phyloP scores from a whole-genome alignment of 345 rosid species.

The Salix exigua region DNA sequence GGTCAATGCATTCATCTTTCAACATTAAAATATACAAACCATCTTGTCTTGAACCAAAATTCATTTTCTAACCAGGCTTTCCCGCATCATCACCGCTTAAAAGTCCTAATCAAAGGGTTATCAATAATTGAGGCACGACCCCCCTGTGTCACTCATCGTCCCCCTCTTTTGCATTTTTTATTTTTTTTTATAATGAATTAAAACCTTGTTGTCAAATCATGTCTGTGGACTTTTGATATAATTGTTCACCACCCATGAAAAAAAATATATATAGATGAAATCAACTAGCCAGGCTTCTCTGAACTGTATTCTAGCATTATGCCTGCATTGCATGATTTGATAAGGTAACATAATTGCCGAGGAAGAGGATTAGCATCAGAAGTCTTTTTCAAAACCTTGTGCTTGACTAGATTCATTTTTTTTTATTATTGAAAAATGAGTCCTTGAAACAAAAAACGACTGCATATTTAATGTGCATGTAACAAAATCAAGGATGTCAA shows the following conservation, averaged over 20 bases:
- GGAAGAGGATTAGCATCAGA: conserved; percentile 25
- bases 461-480: neutral
- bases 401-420: conserved; percentile 20
- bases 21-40: neutral
- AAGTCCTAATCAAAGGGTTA: conserved; percentile 18
- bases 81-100: conserved; percentile 2
- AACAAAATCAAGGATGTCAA: too few relatives aligned
- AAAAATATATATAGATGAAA: neutral
- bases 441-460: neutral
- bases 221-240: neutral
- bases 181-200: neutral
- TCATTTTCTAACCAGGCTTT: conserved; percentile 7
- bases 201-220: neutral
- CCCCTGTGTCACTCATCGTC: conserved; percentile 20
- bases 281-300: neutral
- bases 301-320: conserved; percentile 2
- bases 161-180: neutral
- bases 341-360: conserved; percentile 6
- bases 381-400: conserved; percentile 12
- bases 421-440: neutral
- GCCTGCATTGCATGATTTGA: neutral
- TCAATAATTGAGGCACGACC: conserved; percentile 33
- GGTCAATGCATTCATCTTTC: conserved; percentile 37
- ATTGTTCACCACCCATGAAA: neutral
- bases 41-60: neutral